A percentile compares a stretch with the other conserved stretches of the same genome.
phyloP scores from a whole-genome alignment of 163 green algal species.

The Scenedesmus sp. region DNA sequence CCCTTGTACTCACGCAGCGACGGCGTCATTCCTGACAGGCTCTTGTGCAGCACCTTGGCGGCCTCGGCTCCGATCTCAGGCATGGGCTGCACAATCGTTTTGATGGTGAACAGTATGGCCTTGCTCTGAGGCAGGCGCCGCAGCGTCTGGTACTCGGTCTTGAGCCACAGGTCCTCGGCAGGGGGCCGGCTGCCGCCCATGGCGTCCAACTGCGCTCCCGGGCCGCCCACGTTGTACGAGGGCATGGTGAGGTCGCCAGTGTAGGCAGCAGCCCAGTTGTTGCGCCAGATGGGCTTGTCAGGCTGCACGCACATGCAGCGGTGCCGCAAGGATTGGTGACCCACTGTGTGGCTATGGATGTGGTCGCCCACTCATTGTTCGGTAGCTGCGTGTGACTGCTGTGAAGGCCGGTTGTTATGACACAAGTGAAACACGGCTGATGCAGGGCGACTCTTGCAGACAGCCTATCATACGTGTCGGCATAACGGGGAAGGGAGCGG shows the following conservation, averaged over 20 bases:
- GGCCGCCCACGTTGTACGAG: constrained; percentile 28
- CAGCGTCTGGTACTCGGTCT: constrained; percentile 59
- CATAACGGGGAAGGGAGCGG: too few species aligned
- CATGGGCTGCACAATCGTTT: constrained; percentile 53
- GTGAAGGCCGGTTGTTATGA: too few species aligned
- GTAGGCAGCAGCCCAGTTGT: constrained; percentile 60
- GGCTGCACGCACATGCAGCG: background rate
- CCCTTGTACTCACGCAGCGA: constrained; percentile 50
- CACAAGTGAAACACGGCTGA: too few species aligned
- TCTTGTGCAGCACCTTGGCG: constrained; percentile 40
- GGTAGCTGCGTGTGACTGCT: too few species aligned
- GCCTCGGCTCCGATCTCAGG: constrained; percentile 39
- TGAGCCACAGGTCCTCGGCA: constrained; percentile 34
- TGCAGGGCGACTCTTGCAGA: too few species aligned
- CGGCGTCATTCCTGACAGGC: constrained; percentile 26
- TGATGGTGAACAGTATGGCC: constrained; percentile 65
- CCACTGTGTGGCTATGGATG: too few species aligned
- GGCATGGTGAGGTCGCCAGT: constrained; percentile 34
- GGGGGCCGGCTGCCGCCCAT: constrained; percentile 42
- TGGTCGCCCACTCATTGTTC: too few species aligned
- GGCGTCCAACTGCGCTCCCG: constrained; percentile 11
- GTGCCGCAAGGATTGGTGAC: too few species aligned
- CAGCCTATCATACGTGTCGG: too few species aligned
- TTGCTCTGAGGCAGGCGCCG: constrained; percentile 49
- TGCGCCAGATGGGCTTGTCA: constrained; percentile 61